These are phyloP conservation scores for Pseudogymnoascus verrucosus DNA, from an alignment of 2,329 filamentous ascomycete genomes.

Conservation along the genomic window DNA sequence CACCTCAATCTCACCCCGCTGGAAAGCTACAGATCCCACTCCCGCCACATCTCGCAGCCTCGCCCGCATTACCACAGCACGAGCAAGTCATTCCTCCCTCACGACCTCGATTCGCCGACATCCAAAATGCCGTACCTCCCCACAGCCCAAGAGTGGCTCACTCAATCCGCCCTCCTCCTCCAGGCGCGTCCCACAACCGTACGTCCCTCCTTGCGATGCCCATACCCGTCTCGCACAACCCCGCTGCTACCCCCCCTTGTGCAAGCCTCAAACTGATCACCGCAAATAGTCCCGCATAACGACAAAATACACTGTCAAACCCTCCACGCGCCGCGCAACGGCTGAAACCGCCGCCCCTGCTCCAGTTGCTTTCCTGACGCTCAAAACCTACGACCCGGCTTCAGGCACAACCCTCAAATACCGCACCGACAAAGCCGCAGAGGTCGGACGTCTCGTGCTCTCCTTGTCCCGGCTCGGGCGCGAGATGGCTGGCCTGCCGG, in stretches of 20 bases:
- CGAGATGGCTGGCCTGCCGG: slow-evolving; percentile 51
- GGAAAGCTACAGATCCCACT: slow-evolving; percentile 1
- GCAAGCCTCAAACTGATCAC: background rate
- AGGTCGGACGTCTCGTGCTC: slow-evolving; percentile 75
- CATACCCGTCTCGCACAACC: background rate
- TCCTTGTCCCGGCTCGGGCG: slow-evolving; percentile 67
- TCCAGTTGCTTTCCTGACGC: slow-evolving; percentile 60
- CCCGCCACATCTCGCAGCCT: background rate
- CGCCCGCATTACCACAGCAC: background rate
- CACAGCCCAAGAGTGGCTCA: slow-evolving; percentile 84
- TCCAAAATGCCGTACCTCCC: slow-evolving; percentile 67
- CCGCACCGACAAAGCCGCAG: slow-evolving; percentile 80
- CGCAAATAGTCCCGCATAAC: slow-evolving; percentile 70
- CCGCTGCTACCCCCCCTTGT: slow-evolving; percentile 15
- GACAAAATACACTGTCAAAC: slow-evolving; percentile 76
- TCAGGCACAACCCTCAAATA: slow-evolving; percentile 85
- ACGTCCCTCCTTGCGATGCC: slow-evolving; percentile 31
- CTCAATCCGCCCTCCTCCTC: slow-evolving; percentile 76
- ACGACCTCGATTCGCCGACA: background rate
- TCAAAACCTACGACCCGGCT: slow-evolving; percentile 84
- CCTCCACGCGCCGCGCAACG: slow-evolving; percentile 25
- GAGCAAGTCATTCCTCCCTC: background rate
- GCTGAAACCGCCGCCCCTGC: slow-evolving; percentile 29
- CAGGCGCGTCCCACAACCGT: slow-evolving; percentile 81
- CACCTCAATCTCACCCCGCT: slow-evolving; percentile 4